Evolutionary conservation across 2,329 filamentous ascomycete species (phyloP).

Genomic region (Paraphaeosphaeria sporulosa): DNA sequence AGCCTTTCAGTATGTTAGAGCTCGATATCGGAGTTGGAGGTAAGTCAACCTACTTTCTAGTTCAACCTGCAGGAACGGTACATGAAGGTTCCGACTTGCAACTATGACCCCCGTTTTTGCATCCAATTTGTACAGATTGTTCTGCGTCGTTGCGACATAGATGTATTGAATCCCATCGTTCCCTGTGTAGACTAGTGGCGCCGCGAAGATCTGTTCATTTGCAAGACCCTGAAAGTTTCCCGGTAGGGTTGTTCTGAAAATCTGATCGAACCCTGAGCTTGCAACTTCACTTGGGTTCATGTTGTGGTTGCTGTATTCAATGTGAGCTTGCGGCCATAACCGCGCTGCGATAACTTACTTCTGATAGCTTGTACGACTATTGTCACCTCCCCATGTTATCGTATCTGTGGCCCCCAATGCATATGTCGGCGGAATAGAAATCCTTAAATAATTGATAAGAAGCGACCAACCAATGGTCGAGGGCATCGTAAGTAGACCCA

Average conservation of each 20-base stretch:
- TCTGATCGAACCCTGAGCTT: constrained; percentile 62
- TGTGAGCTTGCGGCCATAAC: too few relatives aligned
- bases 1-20: constrained; percentile 31
- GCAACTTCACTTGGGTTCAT: constrained; percentile 67
- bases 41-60: constrained; percentile 43
- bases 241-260: constrained; percentile 62
- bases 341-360: too few relatives aligned
- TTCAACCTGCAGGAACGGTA: constrained; percentile 58
- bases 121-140: constrained; percentile 65
- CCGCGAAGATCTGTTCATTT: constrained; percentile 62
- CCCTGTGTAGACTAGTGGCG: constrained; percentile 63
- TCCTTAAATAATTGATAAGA: too few relatives aligned
- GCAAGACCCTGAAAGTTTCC: constrained; percentile 59
- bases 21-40: background rate
- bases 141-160: constrained; percentile 65
- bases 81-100: constrained; percentile 56
- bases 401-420: constrained; percentile 55
- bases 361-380: constrained; percentile 25
- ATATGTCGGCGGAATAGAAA: too few relatives aligned
- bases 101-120: constrained; percentile 63
- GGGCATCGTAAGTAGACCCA: too few relatives aligned
- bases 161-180: constrained; percentile 60
- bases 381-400: constrained; percentile 68
- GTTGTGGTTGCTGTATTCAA: constrained; percentile 60
- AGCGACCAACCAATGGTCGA: too few relatives aligned